phyloP scores from a whole-genome alignment of 1,284 basidiomycete genomes.

The Leccinum idahoense region DNA sequence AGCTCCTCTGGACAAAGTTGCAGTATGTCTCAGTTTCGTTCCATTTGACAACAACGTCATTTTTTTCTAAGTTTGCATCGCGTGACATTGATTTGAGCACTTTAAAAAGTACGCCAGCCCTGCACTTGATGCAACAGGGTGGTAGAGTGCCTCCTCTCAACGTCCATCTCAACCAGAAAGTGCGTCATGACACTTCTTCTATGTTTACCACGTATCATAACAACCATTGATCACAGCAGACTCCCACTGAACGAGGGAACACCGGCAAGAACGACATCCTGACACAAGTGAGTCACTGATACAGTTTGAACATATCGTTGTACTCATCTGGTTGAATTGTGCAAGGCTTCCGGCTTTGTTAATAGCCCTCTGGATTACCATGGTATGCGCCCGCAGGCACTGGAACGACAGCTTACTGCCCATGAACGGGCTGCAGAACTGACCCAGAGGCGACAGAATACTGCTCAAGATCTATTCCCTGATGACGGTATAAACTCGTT shows the following conservation, averaged over 20 bases:
- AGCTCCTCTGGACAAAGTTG: not conserved
- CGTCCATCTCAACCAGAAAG: not conserved
- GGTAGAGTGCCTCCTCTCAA: not conserved
- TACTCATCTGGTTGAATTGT: not conserved
- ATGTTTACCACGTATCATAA: not conserved
- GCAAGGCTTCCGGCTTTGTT: not conserved
- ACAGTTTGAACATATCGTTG: not conserved
- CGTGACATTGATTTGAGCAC: not conserved
- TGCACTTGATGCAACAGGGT: not conserved
- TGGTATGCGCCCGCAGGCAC: not conserved
- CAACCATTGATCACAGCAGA: not conserved
- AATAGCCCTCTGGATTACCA: not conserved
- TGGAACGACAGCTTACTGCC: not conserved
- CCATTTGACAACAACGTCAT: not conserved
- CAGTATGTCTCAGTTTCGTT: not conserved
- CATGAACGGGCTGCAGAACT: not conserved
- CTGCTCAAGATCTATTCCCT: too few relatives aligned
- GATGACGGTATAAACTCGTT: too few relatives aligned
- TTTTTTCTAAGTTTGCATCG: not conserved
- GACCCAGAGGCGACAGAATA: not conserved
- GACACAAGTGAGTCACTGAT: not conserved
- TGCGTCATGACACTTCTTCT: not conserved
- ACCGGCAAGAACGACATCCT: not conserved
- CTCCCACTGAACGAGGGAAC: not conserved
- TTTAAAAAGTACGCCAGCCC: not conserved